phyloP scores from a whole-genome alignment of 345 rosid genomes.

The Populus simonii region DNA sequence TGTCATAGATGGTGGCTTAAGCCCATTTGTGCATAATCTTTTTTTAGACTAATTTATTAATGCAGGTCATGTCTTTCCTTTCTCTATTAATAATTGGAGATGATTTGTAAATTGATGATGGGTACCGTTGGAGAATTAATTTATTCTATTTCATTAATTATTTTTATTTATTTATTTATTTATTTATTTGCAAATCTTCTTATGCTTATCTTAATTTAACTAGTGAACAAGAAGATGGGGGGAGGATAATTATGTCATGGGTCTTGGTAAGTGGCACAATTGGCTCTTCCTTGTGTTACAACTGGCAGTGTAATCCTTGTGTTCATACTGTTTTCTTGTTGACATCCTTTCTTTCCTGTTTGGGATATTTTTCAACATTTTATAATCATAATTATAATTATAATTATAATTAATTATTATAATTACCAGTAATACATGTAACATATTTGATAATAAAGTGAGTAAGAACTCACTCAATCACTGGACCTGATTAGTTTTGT shows the following conservation, averaged over 20 bases:
- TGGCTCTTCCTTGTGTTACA: conserved; percentile 11
- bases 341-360: not conserved
- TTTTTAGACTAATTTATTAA: not conserved
- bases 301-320: conserved; percentile 12
- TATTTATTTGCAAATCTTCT: not conserved
- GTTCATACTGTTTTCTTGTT: too few relatives aligned
- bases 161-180: too few relatives aligned
- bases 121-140: not conserved
- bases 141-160: not conserved
- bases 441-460: too few relatives aligned
- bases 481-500: too few relatives aligned
- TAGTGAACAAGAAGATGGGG: conserved; percentile 13
- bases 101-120: not conserved
- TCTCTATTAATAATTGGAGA: not conserved
- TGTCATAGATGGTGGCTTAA: conserved; percentile 16
- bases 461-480: too few relatives aligned
- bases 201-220: conserved; percentile 26
- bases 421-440: too few relatives aligned
- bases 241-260: not conserved
- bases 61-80: not conserved
- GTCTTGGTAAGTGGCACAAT: not conserved
- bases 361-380: too few relatives aligned
- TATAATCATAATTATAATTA: too few relatives aligned
- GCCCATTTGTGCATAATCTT: conserved; percentile 27
- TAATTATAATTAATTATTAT: too few relatives aligned